Evolutionary conservation across 2,329 filamentous ascomycete genomes (phyloP).

Genomic region (Thelonectria discophora): DNA sequence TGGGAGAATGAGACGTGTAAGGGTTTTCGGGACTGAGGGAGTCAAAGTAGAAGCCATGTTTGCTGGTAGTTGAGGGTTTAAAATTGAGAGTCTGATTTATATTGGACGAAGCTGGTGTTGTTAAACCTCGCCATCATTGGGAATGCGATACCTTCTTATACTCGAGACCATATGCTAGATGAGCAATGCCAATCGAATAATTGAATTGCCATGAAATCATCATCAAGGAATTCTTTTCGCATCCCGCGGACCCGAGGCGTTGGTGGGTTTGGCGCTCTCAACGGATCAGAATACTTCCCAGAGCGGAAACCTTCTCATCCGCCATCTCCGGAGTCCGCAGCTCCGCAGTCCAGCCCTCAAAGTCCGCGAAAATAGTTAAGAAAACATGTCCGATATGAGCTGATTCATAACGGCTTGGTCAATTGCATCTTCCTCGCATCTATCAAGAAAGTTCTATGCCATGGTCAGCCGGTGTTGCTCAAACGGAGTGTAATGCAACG

Average conservation of each 20-base stretch:
- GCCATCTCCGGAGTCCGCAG: conserved; percentile 12
- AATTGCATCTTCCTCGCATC: neutral
- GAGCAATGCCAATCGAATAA: neutral
- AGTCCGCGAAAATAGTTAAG: neutral
- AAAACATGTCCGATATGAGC: neutral
- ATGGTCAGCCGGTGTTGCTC: neutral
- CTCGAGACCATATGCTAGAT: neutral
- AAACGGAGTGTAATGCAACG: neutral
- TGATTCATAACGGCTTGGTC: neutral
- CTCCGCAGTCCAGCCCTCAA: neutral
- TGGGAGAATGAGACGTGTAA: conserved; percentile 22
- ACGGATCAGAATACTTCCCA: conserved; percentile 24
- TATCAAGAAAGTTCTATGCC: neutral
- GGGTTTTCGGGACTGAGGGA: neutral
- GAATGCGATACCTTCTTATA: neutral
- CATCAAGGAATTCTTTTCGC: neutral
- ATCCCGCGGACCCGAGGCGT: neutral
- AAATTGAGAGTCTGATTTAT: neutral
- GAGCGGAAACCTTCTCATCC: conserved; percentile 22
- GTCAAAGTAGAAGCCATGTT: neutral
- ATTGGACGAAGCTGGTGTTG: neutral
- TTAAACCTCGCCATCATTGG: too few relatives aligned
- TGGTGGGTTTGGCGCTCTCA: neutral
- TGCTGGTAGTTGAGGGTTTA: neutral
- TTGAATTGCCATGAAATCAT: neutral